Base-by-base conservation (phyloP, 495 filamentous ascomycete genomes). In the Echria macrotheca region DNA sequence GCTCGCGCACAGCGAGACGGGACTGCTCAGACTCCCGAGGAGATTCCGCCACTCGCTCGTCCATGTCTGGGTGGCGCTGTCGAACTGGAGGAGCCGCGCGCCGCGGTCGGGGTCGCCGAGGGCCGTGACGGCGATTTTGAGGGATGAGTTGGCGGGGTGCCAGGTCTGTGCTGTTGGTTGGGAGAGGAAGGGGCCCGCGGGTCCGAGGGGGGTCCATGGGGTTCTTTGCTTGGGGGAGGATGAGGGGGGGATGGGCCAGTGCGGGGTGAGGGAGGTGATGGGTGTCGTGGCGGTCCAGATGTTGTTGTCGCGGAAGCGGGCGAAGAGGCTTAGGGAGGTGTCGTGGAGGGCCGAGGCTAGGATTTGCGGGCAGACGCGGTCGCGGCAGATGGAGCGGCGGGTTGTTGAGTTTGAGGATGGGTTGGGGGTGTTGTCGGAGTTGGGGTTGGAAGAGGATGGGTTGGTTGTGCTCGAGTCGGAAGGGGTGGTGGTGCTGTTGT, bases 161-260 rank as follows among this genome's bases (percentile, higher is more conserved):
- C 44, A 53, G 9, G 36, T 32, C 5, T 35, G 15, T 12, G 50
- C 43, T 12, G 28, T 5, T 2, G 50, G 50, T 32, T 53, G 50
- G 50, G 39, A 44, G 26, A 47, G 5, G 17, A 53, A 47, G 7
- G 43, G 50, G 7, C 50, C 50, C 21, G 43, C 50, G 22, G n/a
- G 18, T n/a, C n/a, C n/a, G 44, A 47, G 44, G 3, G 29, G 7
- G 11, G 19, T 12, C 44, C 44, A 47, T n/a, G n/a, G n/a, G n/a
- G n/a, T n/a, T n/a, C n/a, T n/a, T n/a, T 14, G 21, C 11, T 9
- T 18, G 42, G 5, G 12, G 15, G 12, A 8, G 5, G 17, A 21
- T 4, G 38, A 23, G 4, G 38, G 15, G 8, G 35, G 35, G 6
- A 14, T 21, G 11, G 44, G 35, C 33, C 46, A 33, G 21, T 23